phyloP scores from a whole-genome alignment of 2,329 filamentous ascomycete species.

The Claviceps maximensis region DNA sequence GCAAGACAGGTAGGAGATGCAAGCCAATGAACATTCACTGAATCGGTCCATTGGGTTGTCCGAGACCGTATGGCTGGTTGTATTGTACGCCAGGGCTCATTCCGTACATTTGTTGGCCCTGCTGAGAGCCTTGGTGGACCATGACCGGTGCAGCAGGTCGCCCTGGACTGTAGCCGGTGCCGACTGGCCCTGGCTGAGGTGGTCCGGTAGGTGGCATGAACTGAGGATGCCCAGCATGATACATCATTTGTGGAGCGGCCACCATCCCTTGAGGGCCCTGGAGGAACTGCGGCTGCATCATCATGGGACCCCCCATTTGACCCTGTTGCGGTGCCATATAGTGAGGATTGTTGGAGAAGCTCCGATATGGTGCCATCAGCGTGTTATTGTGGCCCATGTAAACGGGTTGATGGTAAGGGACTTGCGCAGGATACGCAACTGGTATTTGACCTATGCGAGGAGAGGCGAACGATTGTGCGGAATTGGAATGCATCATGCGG shows the following conservation, averaged over 20 bases:
- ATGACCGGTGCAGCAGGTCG: conserved; percentile 75
- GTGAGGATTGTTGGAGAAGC: conserved; percentile 55
- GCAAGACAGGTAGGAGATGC: background rate
- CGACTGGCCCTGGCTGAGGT: conserved; percentile 47
- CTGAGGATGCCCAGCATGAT: conserved; percentile 50
- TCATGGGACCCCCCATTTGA: conserved; percentile 66
- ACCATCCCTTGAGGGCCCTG: conserved; percentile 57
- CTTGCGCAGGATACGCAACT: conserved; percentile 57
- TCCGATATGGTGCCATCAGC: conserved; percentile 58
- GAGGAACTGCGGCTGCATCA: conserved; percentile 71
- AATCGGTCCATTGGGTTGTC: conserved; percentile 57
- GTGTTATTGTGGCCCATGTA: conserved; percentile 57
- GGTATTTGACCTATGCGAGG: conserved; percentile 61
- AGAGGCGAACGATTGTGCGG: conserved; percentile 73
- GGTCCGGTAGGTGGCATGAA: conserved; percentile 49
- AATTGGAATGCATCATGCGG: conserved; percentile 78
- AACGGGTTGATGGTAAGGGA: conserved; percentile 59
- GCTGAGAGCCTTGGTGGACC: conserved; percentile 87
- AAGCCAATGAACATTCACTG: conserved; percentile 30
- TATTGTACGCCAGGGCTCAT: conserved; percentile 66
- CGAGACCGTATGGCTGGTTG: conserved; percentile 59
- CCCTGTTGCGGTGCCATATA: conserved; percentile 59
- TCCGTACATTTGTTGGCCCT: conserved; percentile 66
- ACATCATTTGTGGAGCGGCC: conserved; percentile 68
- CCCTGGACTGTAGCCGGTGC: conserved; percentile 77